Evolutionary conservation across 2,329 filamentous ascomycete species (phyloP), one percentile per base, ranked within the genome.

Genomic region (Apiospora malaysiana): DNA sequence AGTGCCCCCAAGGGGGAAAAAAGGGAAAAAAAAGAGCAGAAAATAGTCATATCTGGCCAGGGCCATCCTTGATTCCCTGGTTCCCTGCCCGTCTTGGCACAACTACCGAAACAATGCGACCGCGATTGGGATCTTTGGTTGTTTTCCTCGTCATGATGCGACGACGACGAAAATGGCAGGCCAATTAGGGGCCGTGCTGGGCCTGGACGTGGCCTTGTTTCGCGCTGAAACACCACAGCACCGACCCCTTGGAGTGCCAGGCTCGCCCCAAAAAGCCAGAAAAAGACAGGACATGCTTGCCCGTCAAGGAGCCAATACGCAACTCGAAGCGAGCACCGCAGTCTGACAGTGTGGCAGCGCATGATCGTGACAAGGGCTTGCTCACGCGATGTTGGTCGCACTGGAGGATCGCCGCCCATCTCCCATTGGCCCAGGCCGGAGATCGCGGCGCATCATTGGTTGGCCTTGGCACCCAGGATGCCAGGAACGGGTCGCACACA

Each of bases 71-170:
- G 32, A 16, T 32, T 6, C 32, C 56, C 32, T 63, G 32, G 16
- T 32, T 6, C 32, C 32, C 32, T 32, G 32, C 32, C 32, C 5
- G 27, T 59, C 51, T 59, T 59, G 51, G 51, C 51, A 21, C 51
- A 59, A 37, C 27, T 59, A 37, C 27, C 51, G 51, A 59, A 59
- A 59, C 51, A n/a, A 63, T n/a, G 51, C 51, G 27, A 37, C n/a
- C 51, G 51, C 27, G 27, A 37, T 4, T 23, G 56, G 4, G 16
- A 40, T 40, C 27, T 7, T 40, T 40, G 56, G 9, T 21, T 32
- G 32, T 63, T n/a, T 10, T 59, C 8, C 7, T 16, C 51, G 4
- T 0, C 4, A 63, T 21, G 32, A 40, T 37, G 32, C 56, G 56
- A 63, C 32, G 56, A 56, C 5, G 6, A 32, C 14, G 18, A n/a